Conservation (phyloP, 1,284 basidiomycete genomes). For the Ceratobasidium sp. region DNA sequence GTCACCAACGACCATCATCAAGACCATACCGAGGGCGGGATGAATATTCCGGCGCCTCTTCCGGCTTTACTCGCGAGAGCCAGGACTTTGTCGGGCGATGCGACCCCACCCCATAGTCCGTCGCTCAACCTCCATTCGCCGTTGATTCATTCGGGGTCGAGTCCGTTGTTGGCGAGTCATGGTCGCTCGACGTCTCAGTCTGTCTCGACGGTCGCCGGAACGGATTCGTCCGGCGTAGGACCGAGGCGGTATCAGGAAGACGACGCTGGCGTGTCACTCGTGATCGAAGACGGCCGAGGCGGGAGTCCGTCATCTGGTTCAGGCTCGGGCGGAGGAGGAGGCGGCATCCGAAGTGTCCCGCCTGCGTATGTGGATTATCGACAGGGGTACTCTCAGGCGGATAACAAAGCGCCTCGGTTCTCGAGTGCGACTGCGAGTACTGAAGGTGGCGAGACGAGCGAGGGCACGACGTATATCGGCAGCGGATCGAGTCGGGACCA, state of each 20-base stretch:
- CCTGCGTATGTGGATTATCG: conserved; percentile 37
- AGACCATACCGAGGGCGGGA: not conserved
- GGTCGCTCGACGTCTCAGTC: conserved; percentile 18
- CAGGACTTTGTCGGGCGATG: not conserved
- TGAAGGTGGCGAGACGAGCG: not conserved
- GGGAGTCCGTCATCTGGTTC: not conserved
- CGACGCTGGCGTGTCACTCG: conserved; percentile 27
- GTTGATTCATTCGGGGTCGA: not conserved
- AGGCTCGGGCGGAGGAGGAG: not conserved
- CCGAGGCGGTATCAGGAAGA: conserved; percentile 22
- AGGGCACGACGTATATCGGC: conserved; percentile 18
- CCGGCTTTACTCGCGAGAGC: conserved; percentile 1
- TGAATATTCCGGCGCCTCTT: not conserved
- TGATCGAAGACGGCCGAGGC: conserved; percentile 12
- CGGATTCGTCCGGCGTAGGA: not conserved
- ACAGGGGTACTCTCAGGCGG: not conserved
- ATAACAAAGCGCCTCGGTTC: not conserved
- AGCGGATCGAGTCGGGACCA: not conserved
- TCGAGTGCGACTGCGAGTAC: not conserved
- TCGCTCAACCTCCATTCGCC: not conserved
- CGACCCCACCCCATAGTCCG: not conserved
- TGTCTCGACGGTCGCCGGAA: not conserved
- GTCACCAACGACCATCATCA: not conserved
- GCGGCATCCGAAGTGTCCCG: conserved; percentile 10
- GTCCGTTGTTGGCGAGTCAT: not conserved